Evolutionary conservation across 768 basidiomycete genomes (phyloP).

Genomic region (Myochromella boudieri): DNA sequence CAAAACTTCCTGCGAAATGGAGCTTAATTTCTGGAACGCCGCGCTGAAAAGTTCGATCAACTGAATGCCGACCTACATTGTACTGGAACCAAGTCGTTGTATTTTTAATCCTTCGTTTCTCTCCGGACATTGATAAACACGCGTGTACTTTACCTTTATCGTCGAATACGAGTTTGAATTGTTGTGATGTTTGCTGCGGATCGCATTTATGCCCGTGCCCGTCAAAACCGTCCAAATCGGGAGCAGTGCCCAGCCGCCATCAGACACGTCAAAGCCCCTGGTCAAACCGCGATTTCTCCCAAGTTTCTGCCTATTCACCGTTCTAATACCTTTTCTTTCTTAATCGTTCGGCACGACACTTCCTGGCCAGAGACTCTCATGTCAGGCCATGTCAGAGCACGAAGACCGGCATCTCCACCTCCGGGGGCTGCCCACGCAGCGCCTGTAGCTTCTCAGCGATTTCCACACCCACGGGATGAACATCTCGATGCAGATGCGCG

Average conservation of each 20-base stretch:
- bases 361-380: slow-evolving; percentile 21
- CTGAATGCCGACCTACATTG: too few species aligned
- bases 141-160: too few species aligned
- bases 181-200: too few species aligned
- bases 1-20: too few species aligned
- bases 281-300: slow-evolving; percentile 11
- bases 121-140: too few species aligned
- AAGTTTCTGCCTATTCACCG: slow-evolving; percentile 5
- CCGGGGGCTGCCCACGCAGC: slow-evolving; percentile 40
- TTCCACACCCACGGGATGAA: slow-evolving; percentile 64
- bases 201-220: too few species aligned
- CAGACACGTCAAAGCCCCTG: slow-evolving; percentile 21
- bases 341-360: slow-evolving; percentile 8
- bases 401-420: slow-evolving; percentile 70
- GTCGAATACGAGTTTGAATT: too few species aligned
- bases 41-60: too few species aligned
- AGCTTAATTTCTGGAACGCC: too few species aligned
- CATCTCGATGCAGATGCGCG: slow-evolving; percentile 75
- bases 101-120: too few species aligned
- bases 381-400: slow-evolving; percentile 60
- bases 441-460: slow-evolving; percentile 46
- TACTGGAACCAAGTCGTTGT: too few species aligned
- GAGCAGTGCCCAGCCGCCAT: slow-evolving; percentile 2
- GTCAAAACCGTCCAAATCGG: slow-evolving; percentile 3
- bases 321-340: slow-evolving; percentile 4